Base-by-base conservation (phyloP, 805 yeast species). In the Blastobotrys attinorum region DNA sequence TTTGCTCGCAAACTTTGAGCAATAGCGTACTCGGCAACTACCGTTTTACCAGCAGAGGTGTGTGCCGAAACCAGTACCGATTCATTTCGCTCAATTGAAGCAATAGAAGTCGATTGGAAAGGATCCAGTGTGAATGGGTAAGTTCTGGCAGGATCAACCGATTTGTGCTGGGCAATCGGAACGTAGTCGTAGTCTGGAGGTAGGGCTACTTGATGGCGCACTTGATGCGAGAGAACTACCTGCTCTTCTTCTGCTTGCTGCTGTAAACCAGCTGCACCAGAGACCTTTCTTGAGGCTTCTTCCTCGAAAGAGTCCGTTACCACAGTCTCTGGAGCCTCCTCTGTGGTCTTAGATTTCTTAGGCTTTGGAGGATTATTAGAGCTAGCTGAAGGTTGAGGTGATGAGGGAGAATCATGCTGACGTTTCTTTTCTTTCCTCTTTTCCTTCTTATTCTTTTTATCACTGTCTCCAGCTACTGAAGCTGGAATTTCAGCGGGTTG, bases 1-100 rank as follows among this genome's bases (percentile, higher is more conserved):
- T 88, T 88, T 41, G 83, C 87, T 50, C 92, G 70, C 48, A 89
- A 67, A n/a, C 95, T 83, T 64, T 87, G 96, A 1, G 97, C 97
- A 63, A 89, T 89, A 22, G 97, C 96, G 57, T 89, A 89, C 61
- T 89, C 97, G 1, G 97, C 97, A 34, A 89, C 97, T 38, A 89
- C 97, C 0, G 97, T 89, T 60, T 89, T 89, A 68, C 97, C 97
- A 8, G 97, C 97, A 40, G 96, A 88, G 0, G 97, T 89, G 58
- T 88, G 97, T 7, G 99, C 99, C 27, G 97, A 88, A 3, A 92
- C 98, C 54, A 92, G 71, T 20, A 92, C 99, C 1, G 95, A 83
- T 65, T 90, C 97, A 54, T 80, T 77, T 59, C 97, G 74, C 62
- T 92, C 97, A 51, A 92, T 92, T 66, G 97, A 90, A 8, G 96